Evolutionary conservation across 1,284 basidiomycete genomes (phyloP), one percentile per base, ranked within the genome.

Genomic region (Earliella scabrosa): DNA sequence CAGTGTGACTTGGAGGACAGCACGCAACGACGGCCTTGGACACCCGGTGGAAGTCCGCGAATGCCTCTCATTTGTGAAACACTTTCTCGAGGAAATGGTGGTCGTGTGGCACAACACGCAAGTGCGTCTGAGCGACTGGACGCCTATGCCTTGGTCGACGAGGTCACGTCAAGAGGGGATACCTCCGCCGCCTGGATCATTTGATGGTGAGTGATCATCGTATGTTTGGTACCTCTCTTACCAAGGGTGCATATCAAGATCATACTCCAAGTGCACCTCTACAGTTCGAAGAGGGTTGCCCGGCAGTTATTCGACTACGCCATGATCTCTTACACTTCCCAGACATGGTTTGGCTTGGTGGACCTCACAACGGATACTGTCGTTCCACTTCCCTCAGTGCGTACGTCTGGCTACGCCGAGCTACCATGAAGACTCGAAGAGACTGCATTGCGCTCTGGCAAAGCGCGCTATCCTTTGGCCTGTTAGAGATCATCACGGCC

Each of bases 381-480:
- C 24, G 39, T 39, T 16, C n/a, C 29, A 48, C 49, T 2, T 31
- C 29, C 6, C 39, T 56, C 10, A 32, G 27, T 14, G 35, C 18
- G n/a, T 56, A 56, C 16, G 35, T 20, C 2, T 38, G 20, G 20
- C 29, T 36, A 7, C 54, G 35, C n/a, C 18, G 13, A 11, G 13
- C 35, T 16, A 48, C 5, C 31, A 32, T 24, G 8, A 34, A 18
- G 27, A 34, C 21, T 23, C 20, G 10, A 14, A 26, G 4, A 5
- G 50, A 44, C 21, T 27, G 52, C 18, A 43, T 32, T 3, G 50
- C 50, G n/a, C 46, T 58, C 14, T 58, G 56, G 56, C 23, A 47
- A 18, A 47, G 48, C 27, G 48, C 52, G 5, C 39, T 58, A 36
- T 50, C 52, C 3, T 54, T 58, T n/a, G 56, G 56, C 18, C 23